Base-by-base conservation (phyloP, 2,329 filamentous ascomycete species). In the Ascochyta viciae-villosae region DNA sequence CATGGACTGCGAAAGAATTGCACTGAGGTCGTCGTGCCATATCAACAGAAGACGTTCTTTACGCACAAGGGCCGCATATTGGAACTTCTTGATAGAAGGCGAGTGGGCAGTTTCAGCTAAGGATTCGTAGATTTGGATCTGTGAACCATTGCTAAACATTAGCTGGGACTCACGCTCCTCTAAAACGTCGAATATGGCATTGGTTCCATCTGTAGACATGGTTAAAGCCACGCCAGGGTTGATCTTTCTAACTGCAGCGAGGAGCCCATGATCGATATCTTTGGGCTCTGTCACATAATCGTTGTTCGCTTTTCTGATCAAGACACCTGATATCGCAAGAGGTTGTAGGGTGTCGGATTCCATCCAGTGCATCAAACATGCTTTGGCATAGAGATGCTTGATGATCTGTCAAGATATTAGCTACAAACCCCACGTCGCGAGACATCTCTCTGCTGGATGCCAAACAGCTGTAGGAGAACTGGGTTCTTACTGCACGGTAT, bases 61-160 rank as follows among this genome's bases (percentile, higher is more conserved):
- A 2, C 88, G 87, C 40, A 92, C 83, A 69, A 92, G 92, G 9
- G 90, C 90, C 5, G 89, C 89, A 65, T 89, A 91, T 71, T 93
- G 90, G 71, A 90, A 86, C 73, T 91, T 92, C 51, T 91, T 92
- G 55, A 89, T 82, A 3, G 89, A 73, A 50, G 89, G 81, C 3
- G 89, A 89, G 31, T 85, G 81, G 0, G 86, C 82, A 5, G 92
- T 81, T 67, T 91, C 88, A n/a, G 88, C 84, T 38, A 92, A 83
- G 0, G 86, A 89, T 0, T 88, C 88, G 9, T 92, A 75, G 57
- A 92, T 88, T 74, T 92, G 89, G n/a, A 92, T 85, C 29, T 88
- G 84, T 16, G 92, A 83, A 22, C 89, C 89, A 71, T 92, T 91
- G 78, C 86, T 86, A 46, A 93, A 69, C 42, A 70, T 58, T 26